Evolutionary conservation across 306 rosid species (phyloP).

Genomic region (Hippophae rhamnoides): DNA sequence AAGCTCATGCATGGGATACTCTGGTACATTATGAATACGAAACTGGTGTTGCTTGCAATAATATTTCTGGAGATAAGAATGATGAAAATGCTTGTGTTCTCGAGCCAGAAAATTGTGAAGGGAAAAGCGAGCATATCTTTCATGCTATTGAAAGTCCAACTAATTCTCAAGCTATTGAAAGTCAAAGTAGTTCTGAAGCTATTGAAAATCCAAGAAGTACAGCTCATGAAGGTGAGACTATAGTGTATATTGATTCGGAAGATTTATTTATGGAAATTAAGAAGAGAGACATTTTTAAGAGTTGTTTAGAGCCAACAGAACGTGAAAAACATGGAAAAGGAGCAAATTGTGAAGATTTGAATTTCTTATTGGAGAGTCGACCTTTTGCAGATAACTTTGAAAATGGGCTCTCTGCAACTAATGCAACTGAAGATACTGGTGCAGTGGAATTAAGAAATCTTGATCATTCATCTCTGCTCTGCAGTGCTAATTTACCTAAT

Average conservation of each 20-base stretch:
- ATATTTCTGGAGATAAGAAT: no score
- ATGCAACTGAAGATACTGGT: constrained; percentile 24
- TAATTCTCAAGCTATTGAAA: no score
- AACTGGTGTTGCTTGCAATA: no score
- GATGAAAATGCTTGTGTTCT: no score
- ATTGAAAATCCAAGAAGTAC: constrained; percentile 24
- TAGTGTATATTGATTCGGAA: constrained; percentile 23
- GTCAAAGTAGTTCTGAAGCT: constrained; percentile 7
- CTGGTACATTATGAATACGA: no score
- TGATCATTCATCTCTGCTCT: constrained; percentile 24
- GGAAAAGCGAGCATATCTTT: no score
- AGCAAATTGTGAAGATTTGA: constrained; percentile 18
- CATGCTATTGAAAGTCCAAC: no score
- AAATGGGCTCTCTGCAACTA: constrained; percentile 18
- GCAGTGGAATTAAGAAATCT: constrained; percentile 17
- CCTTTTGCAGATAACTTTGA: constrained; percentile 21
- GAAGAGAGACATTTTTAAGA: constrained; percentile 36
- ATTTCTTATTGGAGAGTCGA: constrained; percentile 23
- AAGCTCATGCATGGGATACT: no score
- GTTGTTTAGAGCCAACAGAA: constrained; percentile 53
- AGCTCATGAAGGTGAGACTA: constrained; percentile 29
- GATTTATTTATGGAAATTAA: constrained; percentile 19
- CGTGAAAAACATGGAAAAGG: constrained; percentile 23
- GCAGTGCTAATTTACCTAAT: constrained; percentile 23
- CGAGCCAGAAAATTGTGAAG: no score